Evolutionary conservation across 306 rosid species (phyloP).

Genomic region (Rosa rugosa): DNA sequence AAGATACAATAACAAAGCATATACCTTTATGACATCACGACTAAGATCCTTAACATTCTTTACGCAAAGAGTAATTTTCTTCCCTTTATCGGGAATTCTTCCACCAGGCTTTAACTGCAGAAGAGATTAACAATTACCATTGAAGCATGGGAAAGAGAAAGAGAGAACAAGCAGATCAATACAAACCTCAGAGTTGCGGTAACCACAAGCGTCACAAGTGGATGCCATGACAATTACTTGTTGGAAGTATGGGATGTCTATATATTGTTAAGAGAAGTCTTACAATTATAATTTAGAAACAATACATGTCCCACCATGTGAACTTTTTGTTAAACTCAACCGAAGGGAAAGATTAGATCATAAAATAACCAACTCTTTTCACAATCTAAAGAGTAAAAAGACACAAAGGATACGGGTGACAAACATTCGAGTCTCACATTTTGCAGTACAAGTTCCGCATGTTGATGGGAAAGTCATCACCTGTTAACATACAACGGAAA

Average conservation of each 20-base stretch:
- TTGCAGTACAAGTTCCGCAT: conserved; percentile 70
- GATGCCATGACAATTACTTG: conserved; percentile 98
- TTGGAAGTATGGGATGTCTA: conserved; percentile 97
- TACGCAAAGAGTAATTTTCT: conserved; percentile 59
- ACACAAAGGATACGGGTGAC: conserved; percentile 75
- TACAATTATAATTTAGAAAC: neutral
- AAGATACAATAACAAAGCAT: conserved; percentile 13
- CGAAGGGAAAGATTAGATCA: neutral
- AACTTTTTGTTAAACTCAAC: neutral
- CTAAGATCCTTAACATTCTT: conserved; percentile 67
- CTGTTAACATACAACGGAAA: conserved; percentile 35
- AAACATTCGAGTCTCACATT: conserved; percentile 94
- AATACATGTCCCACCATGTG: neutral
- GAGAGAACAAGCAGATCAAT: conserved; percentile 22
- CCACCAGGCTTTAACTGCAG: conserved; percentile 96
- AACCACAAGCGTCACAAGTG: conserved; percentile 92
- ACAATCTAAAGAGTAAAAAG: conserved; percentile 1
- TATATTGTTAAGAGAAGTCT: conserved; percentile 43
- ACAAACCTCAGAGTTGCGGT: conserved; percentile 95
- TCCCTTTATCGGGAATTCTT: conserved; percentile 80
- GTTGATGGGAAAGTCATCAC: conserved; percentile 99
- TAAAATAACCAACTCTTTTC: neutral
- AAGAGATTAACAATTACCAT: conserved; percentile 22
- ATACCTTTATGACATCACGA: conserved; percentile 95
- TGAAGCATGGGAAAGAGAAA: conserved; percentile 22